Conservation (phyloP, 2,329 filamentous ascomycete genomes). For the Cercospora sojina region DNA sequence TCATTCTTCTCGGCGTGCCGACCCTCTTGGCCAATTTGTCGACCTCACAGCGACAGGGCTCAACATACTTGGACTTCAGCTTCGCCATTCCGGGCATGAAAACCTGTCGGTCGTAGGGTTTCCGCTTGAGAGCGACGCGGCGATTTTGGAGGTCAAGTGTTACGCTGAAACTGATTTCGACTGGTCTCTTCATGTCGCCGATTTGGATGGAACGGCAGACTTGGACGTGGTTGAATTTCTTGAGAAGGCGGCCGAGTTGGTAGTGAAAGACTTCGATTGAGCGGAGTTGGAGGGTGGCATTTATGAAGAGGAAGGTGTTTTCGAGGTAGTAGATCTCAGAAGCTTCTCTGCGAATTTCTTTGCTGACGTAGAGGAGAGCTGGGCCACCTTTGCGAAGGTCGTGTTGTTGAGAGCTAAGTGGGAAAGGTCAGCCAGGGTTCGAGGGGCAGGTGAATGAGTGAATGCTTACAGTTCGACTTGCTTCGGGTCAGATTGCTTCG, state of each 20-base stretch:
- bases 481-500: not conserved
- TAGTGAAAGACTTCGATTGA: not conserved
- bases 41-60: slow-evolving; percentile 10
- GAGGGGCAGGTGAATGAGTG: not conserved
- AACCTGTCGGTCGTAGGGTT: not conserved
- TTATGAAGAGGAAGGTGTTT: slow-evolving; percentile 7
- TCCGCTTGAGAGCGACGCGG: not conserved
- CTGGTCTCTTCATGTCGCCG: not conserved
- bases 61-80: slow-evolving; percentile 7
- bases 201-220: slow-evolving; percentile 9
- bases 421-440: not conserved
- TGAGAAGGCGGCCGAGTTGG: slow-evolving; percentile 4
- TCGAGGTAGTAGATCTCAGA: slow-evolving; percentile 16
- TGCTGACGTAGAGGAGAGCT: slow-evolving; percentile 7
- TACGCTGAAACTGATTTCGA: not conserved
- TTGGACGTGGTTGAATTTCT: slow-evolving; percentile 1
- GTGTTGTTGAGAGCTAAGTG: not conserved
- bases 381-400: not conserved
- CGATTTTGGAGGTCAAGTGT: not conserved
- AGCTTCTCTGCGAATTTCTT: slow-evolving; percentile 8
- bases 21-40: not conserved
- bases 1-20: not conserved
- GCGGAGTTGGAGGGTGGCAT: not conserved
- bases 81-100: not conserved
- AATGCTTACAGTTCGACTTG: not conserved